These are phyloP conservation scores for Bipolaris zeicola DNA, from an alignment of 2,329 filamentous ascomycete genomes.

Conservation along the genomic window DNA sequence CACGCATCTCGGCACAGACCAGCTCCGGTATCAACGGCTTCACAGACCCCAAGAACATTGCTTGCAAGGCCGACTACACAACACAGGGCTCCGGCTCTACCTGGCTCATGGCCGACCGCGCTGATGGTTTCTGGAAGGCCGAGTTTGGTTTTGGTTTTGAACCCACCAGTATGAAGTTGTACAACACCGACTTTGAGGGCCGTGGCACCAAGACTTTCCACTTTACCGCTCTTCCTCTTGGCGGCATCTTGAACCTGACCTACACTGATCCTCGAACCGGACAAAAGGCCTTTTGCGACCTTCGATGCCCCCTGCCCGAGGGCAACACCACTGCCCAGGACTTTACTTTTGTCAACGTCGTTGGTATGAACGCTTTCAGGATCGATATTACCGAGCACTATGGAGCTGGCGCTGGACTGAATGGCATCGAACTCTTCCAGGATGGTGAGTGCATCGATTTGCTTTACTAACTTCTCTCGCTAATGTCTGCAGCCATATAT, in stretches of 20 bases:
- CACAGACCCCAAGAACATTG: conserved; percentile 76
- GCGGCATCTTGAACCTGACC: conserved; percentile 95
- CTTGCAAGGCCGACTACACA: conserved; percentile 74
- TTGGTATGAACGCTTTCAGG: conserved; percentile 87
- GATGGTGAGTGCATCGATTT: conserved; percentile 55
- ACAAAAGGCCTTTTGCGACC: conserved; percentile 73
- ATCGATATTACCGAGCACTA: conserved; percentile 89
- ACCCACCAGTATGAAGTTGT: conserved; percentile 84
- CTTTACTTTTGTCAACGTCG: conserved; percentile 88
- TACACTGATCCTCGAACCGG: conserved; percentile 76
- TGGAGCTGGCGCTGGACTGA: conserved; percentile 80
- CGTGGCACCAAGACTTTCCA: conserved; percentile 88
- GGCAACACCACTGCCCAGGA: conserved; percentile 78
- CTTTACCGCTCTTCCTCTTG: conserved; percentile 81
- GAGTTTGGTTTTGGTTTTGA: conserved; percentile 81
- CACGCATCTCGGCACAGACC: conserved; percentile 71
- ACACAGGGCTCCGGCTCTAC: conserved; percentile 71
- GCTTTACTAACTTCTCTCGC: not conserved
- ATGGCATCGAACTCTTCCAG: conserved; percentile 85
- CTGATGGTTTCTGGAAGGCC: conserved; percentile 81
- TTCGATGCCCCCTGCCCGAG: conserved; percentile 78
- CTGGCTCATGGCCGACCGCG: conserved; percentile 79
- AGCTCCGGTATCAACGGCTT: conserved; percentile 68
- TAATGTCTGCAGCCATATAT: conserved; percentile 65
- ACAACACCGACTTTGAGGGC: conserved; percentile 83